Percentiles rank a stretch among this genome's conserved stretches.
Evolutionary conservation across 2,329 filamentous ascomycete genomes (phyloP).

Genomic region (Microsporum ferrugineum): DNA sequence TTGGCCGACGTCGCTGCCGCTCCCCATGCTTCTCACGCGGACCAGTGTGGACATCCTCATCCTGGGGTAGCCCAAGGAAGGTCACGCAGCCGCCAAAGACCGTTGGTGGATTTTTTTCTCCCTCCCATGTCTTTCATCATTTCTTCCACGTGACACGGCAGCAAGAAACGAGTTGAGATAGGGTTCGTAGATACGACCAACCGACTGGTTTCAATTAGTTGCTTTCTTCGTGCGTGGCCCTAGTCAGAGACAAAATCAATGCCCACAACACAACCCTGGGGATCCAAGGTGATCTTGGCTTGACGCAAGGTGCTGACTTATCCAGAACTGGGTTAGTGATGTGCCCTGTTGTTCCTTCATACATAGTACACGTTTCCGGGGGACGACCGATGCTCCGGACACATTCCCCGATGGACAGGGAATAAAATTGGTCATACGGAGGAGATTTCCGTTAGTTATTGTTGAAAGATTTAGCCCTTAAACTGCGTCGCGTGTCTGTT

Average conservation of each 20-base stretch:
- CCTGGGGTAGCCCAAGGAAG: not conserved
- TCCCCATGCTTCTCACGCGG: not conserved
- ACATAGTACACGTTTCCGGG: not conserved
- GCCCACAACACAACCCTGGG: not conserved
- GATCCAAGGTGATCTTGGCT: not conserved
- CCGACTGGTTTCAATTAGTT: constrained; percentile 1
- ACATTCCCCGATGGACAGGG: not conserved
- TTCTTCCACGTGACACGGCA: constrained; percentile 1
- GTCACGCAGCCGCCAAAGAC: constrained; percentile 2
- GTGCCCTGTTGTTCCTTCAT: not conserved
- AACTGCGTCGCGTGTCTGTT: not conserved
- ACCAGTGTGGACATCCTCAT: not conserved
- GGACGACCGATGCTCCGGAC: not conserved
- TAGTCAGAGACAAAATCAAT: not conserved
- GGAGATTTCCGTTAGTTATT: no score
- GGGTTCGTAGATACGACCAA: constrained; percentile 3
- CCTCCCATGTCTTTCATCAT: not conserved
- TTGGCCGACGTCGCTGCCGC: not conserved
- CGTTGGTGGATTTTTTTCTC: not conserved
- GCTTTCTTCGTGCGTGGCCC: not conserved
- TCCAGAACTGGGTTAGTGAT: not conserved
- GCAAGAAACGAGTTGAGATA: not conserved
- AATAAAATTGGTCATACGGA: no score
- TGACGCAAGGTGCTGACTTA: not conserved
- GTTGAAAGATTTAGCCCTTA: not conserved